Percentiles rank a stretch among this genome's conserved stretches.
Conservation (phyloP, 305 asterid species). For the Fraxinus albicans region DNA sequence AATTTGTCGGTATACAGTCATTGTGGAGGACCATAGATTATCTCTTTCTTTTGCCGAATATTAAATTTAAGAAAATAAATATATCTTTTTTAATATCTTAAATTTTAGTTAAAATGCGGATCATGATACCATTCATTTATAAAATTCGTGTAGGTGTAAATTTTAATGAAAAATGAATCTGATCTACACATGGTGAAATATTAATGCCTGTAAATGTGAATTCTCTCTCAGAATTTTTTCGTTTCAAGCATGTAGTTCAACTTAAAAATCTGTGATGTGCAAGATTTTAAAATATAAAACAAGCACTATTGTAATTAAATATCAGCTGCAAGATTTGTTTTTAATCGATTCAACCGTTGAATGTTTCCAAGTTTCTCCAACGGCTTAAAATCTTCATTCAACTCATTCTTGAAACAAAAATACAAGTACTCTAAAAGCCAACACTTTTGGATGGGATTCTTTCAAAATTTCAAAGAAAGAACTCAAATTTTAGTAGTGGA, state of each 20-base stretch:
- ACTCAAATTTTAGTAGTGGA: neutral
- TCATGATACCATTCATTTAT: neutral
- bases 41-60: neutral
- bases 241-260: neutral
- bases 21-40: neutral
- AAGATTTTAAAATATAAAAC: too few relatives aligned
- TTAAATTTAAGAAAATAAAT: too few relatives aligned
- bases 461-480: neutral
- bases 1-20: neutral
- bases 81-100: too few relatives aligned
- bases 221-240: neutral
- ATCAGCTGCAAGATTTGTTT: neutral
- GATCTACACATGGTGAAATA: too few relatives aligned
- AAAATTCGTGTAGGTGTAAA: too few relatives aligned
- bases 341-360: neutral
- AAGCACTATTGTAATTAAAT: neutral
- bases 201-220: neutral
- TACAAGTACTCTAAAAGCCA: neutral
- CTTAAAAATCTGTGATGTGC: neutral
- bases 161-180: neutral
- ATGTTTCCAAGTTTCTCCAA: neutral
- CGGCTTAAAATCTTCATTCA: neutral
- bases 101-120: too few relatives aligned
- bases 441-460: neutral
- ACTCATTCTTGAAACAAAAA: neutral